Conservation (phyloP, 2,329 filamentous ascomycete genomes). For the Claviceps sorghi region DNA sequence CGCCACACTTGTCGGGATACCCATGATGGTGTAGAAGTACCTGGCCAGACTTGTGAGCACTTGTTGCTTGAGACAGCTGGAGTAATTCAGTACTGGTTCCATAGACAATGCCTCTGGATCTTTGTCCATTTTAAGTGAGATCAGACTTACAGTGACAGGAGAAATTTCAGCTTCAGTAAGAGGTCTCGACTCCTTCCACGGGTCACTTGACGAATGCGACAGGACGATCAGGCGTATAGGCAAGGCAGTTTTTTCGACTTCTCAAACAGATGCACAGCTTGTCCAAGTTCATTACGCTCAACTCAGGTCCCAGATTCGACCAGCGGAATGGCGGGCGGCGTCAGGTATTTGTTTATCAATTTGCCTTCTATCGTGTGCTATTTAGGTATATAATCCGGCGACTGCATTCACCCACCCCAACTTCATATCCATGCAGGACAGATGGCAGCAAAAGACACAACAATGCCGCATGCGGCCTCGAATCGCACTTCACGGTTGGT, state of each 20-base stretch:
- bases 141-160: background rate
- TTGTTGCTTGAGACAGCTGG: background rate
- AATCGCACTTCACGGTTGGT: conserved; percentile 6
- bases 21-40: background rate
- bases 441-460: background rate
- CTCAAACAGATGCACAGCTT: background rate
- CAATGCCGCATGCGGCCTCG: conserved; percentile 10
- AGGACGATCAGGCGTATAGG: background rate
- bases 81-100: background rate
- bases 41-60: background rate
- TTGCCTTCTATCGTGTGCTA: conserved; percentile 2
- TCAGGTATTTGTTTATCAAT: background rate
- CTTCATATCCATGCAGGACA: background rate
- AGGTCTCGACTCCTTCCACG: background rate
- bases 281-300: background rate
- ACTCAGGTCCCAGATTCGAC: background rate
- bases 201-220: background rate
- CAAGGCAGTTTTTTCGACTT: background rate
- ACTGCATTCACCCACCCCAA: background rate
- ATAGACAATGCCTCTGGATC: background rate
- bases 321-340: background rate
- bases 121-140: background rate
- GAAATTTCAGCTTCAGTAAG: background rate
- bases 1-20: background rate
- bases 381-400: conserved; percentile 1